Conservation (phyloP, 1,139 yeast genomes). For the Blastobotrys capitulatus region DNA sequence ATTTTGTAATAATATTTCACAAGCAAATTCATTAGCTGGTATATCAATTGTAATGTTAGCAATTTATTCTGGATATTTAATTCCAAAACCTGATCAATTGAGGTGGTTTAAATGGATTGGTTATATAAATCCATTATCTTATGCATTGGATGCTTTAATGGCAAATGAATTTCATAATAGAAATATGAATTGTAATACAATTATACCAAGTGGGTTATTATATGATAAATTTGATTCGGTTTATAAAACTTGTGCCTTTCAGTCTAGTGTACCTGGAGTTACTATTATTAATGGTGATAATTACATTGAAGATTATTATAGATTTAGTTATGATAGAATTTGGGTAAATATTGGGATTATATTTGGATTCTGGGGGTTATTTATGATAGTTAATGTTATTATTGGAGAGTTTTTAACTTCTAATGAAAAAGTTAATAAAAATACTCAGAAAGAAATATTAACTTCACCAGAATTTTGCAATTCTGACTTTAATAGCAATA, state of each 20-base stretch:
- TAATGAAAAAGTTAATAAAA: neutral
- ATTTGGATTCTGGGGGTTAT: conserved; percentile 33
- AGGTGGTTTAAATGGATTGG: conserved; percentile 51
- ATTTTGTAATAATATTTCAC: conserved; percentile 44
- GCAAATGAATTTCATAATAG: conserved; percentile 43
- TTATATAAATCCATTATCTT: conserved; percentile 45
- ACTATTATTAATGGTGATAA: conserved; percentile 39
- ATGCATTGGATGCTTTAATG: conserved; percentile 43
- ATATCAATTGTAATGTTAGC: conserved; percentile 42
- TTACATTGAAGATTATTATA: conserved; percentile 35
- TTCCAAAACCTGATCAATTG: conserved; percentile 43
- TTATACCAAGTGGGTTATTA: conserved; percentile 34
- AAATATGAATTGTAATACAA: conserved; percentile 35
- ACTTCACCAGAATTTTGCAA: conserved; percentile 31
- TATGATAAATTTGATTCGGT: conserved; percentile 34
- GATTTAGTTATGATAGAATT: conserved; percentile 33
- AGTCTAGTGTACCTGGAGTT: conserved; percentile 39
- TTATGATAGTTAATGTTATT: conserved; percentile 31
- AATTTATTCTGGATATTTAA: conserved; percentile 48
- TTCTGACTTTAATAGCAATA: conserved; percentile 21
- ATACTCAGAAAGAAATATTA: neutral
- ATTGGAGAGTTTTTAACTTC: conserved; percentile 30
- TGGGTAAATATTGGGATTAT: conserved; percentile 39
- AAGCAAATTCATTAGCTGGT: conserved; percentile 52
- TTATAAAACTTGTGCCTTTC: conserved; percentile 40